phyloP scores from a whole-genome alignment of 2,329 filamentous ascomycete species.

The Colletotrichum sp. region DNA sequence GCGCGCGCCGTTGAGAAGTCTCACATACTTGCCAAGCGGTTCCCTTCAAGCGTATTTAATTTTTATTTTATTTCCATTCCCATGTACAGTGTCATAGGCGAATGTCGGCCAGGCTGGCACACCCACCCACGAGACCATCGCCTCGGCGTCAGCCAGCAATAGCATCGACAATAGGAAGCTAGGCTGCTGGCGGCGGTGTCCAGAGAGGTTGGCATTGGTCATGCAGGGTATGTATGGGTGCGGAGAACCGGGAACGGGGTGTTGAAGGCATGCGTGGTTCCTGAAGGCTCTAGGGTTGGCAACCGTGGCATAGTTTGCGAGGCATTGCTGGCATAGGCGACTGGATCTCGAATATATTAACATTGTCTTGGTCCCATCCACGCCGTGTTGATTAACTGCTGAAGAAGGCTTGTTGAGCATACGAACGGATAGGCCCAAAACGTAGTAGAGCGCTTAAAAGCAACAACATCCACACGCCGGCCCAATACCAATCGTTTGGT shows the following conservation, averaged over 20 bases:
- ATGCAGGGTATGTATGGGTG: not conserved
- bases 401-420: not conserved
- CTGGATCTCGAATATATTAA: not conserved
- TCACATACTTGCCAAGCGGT: conserved; percentile 8
- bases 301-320: not conserved
- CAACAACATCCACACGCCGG: not conserved
- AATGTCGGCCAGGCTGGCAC: not conserved
- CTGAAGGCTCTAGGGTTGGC: not conserved
- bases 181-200: not conserved
- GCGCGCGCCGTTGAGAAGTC: not conserved
- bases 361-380: not conserved
- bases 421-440: not conserved
- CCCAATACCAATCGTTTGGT: not conserved
- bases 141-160: not conserved
- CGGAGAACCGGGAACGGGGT: not conserved
- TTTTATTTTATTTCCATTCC: not conserved
- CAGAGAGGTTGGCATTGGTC: not conserved
- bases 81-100: not conserved
- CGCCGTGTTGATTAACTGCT: not conserved
- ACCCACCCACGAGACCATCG: not conserved
- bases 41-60: not conserved
- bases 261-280: not conserved
- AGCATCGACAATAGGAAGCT: not conserved
- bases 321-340: not conserved
- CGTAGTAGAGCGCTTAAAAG: not conserved